A percentile compares a stretch with the other conserved stretches of the same genome.
Conservation (phyloP, 768 basidiomycete genomes). For the Solioccasus polychromus region DNA sequence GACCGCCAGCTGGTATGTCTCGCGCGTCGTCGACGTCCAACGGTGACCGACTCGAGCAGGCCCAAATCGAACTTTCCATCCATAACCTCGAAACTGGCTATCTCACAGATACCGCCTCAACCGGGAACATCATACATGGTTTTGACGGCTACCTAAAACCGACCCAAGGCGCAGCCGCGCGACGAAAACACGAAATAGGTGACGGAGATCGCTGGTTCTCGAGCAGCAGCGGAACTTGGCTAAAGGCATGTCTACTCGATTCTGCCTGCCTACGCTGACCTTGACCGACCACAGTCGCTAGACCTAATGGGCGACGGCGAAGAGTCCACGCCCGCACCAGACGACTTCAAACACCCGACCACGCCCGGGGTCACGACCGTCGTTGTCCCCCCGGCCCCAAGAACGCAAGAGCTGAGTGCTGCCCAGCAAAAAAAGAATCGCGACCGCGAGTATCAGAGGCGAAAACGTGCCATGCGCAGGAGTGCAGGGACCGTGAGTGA, state of each 20-base stretch:
- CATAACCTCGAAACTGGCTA: conserved; percentile 76
- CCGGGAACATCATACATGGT: conserved; percentile 85
- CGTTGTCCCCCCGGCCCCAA: conserved; percentile 69
- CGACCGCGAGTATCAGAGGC: conserved; percentile 80
- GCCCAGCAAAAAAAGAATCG: conserved; percentile 74
- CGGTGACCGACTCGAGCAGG: conserved; percentile 38
- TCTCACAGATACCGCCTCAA: conserved; percentile 75
- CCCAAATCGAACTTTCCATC: conserved; percentile 74
- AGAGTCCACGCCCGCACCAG: conserved; percentile 56
- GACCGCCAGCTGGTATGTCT: conserved; percentile 74
- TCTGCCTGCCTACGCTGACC: conserved; percentile 4
- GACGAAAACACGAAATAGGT: conserved; percentile 72
- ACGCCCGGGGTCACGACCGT: conserved; percentile 75
- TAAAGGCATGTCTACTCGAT: conserved; percentile 49
- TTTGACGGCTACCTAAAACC: conserved; percentile 87
- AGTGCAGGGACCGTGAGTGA: conserved; percentile 71
- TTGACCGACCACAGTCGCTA: conserved; percentile 50
- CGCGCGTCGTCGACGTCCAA: neutral
- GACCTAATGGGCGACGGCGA: conserved; percentile 73
- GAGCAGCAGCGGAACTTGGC: conserved; percentile 72
- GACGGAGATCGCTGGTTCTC: conserved; percentile 82
- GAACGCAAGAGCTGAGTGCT: conserved; percentile 62
- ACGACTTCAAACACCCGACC: conserved; percentile 65
- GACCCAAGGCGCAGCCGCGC: conserved; percentile 43
- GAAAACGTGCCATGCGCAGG: conserved; percentile 64